Conservation (phyloP, 1,284 basidiomycete species). For the Pseudozyma thailandica region DNA sequence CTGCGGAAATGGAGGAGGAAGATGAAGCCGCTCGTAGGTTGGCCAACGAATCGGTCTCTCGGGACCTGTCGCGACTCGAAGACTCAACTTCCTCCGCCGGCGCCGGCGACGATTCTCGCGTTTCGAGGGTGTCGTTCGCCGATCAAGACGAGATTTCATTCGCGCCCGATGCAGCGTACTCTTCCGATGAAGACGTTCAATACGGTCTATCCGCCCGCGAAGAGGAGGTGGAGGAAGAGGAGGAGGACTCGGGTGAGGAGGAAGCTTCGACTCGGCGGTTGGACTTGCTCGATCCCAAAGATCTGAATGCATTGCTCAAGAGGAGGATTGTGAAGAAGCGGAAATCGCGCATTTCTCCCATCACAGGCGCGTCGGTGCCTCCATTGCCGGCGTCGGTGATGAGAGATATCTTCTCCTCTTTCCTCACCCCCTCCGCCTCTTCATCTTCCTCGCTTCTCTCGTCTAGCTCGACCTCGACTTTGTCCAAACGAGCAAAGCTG, state of each 20-base stretch:
- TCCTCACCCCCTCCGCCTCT: constrained; percentile 23
- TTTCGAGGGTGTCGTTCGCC: constrained; percentile 30
- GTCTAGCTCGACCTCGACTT: background rate
- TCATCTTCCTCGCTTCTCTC: constrained; percentile 13
- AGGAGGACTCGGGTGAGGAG: constrained; percentile 20
- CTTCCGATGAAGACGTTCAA: constrained; percentile 30
- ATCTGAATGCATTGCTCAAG: constrained; percentile 47
- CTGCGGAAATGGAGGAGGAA: constrained; percentile 20
- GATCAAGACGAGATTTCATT: constrained; percentile 34
- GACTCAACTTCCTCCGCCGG: constrained; percentile 9
- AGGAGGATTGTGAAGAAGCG: constrained; percentile 46
- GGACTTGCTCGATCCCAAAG: constrained; percentile 38
- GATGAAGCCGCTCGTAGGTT: constrained; percentile 23
- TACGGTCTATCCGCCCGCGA: constrained; percentile 18
- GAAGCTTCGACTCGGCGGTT: constrained; percentile 13
- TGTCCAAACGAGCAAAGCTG: constrained; percentile 25
- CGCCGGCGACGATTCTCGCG: constrained; percentile 18
- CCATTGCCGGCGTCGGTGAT: constrained; percentile 39
- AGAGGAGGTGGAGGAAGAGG: constrained; percentile 25
- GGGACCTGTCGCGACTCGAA: background rate
- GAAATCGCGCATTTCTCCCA: constrained; percentile 31
- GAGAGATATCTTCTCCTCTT: constrained; percentile 41
- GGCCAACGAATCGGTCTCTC: constrained; percentile 8
- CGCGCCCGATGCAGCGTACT: constrained; percentile 32
- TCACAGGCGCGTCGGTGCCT: constrained; percentile 26